A percentile compares a stretch with the other conserved stretches of the same genome.
Conservation (phyloP, 73 alveolate species). For the Urostyla sp. region DNA sequence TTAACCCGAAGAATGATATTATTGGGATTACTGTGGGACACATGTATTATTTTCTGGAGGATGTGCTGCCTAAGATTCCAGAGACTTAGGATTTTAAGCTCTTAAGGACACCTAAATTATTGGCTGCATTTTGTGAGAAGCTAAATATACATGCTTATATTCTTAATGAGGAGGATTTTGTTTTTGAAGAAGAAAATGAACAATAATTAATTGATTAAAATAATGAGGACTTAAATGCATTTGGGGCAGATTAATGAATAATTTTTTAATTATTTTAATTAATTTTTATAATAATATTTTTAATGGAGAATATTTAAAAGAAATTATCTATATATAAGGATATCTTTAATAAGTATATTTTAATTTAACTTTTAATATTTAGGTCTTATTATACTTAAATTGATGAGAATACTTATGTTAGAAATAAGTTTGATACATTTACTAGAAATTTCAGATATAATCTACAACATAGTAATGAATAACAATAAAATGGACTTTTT, state of each 20-base stretch:
- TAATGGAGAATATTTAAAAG: conserved; percentile 17
- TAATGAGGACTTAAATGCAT: conserved; percentile 24
- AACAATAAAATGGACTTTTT: no score
- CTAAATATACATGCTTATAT: conserved; percentile 25
- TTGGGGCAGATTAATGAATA: no score
- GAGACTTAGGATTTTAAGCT: conserved; percentile 36
- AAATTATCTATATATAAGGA: neutral
- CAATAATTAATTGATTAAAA: conserved; percentile 18
- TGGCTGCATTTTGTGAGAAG: conserved; percentile 13
- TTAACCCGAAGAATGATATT: conserved; percentile 26
- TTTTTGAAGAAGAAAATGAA: conserved; percentile 20
- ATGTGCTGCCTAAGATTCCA: conserved; percentile 60
- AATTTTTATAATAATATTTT: neutral
- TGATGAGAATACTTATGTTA: neutral
- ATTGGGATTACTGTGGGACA: conserved; percentile 58
- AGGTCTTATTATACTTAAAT: conserved; percentile 8
- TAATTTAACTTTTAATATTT: neutral
- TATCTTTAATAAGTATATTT: neutral
- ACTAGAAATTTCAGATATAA: neutral
- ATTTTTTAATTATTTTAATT: neutral
- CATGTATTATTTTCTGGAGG: conserved; percentile 48
- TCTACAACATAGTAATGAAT: neutral
- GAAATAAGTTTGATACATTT: conserved; percentile 25
- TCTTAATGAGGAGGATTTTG: conserved; percentile 27
- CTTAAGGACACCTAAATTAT: conserved; percentile 31